Conservation (phyloP, 352 stramenopile genomes). For the Plasmopara viticola region DNA sequence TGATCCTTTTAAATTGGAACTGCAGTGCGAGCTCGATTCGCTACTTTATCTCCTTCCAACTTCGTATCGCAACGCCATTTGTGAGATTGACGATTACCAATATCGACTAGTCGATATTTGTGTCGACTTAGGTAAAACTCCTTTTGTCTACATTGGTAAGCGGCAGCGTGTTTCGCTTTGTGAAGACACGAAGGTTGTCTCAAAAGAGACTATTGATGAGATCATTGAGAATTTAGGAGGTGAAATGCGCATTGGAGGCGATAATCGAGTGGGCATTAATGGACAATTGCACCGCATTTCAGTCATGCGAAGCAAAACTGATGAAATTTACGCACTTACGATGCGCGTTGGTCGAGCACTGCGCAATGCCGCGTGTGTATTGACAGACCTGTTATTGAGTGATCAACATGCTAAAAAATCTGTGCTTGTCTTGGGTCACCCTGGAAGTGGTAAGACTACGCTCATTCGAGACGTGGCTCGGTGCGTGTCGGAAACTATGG, state of each 20-base stretch:
- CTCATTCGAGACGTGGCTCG: conserved; percentile 75
- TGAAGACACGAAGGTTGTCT: conserved; percentile 22
- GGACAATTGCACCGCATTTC: conserved; percentile 75
- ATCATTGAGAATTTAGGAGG: conserved; percentile 40
- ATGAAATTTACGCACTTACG: conserved; percentile 60
- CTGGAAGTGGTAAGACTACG: conserved; percentile 79
- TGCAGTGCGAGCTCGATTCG: conserved; percentile 33
- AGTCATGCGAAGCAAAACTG: conserved; percentile 50
- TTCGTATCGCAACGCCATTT: conserved; percentile 21
- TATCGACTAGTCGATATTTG: conserved; percentile 32
- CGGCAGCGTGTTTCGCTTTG: conserved; percentile 23
- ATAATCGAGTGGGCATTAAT: conserved; percentile 77
- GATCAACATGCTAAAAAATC: conserved; percentile 36
- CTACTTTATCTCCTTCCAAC: conserved; percentile 28
- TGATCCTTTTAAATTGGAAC: conserved; percentile 4
- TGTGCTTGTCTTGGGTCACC: conserved; percentile 58
- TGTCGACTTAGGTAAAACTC: conserved; percentile 30
- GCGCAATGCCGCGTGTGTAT: conserved; percentile 43
- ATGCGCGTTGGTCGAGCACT: conserved; percentile 70
- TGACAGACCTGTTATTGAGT: conserved; percentile 63
- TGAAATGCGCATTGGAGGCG: conserved; percentile 45
- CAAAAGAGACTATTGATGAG: conserved; percentile 42
- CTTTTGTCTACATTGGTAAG: conserved; percentile 27
- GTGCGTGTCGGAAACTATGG: conserved; percentile 43
- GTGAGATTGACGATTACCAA: conserved; percentile 14